Conservation (phyloP, 164 flowering plant genomes). For the Magnolia kwangsiensis region DNA sequence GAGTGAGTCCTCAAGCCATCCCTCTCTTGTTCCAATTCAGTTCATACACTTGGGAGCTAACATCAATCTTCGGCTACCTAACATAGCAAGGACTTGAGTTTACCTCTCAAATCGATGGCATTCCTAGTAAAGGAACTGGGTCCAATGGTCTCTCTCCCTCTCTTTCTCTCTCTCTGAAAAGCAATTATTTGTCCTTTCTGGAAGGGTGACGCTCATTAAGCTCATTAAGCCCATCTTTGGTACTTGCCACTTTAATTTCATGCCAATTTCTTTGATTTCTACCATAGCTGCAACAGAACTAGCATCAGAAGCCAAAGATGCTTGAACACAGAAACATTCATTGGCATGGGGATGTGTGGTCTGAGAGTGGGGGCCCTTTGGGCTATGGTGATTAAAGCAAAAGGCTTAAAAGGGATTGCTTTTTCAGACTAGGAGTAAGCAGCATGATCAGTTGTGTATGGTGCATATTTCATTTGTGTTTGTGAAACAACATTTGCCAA, state of each 20-base stretch:
- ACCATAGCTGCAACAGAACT: neutral
- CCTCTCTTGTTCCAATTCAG: too few relatives aligned
- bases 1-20: too few relatives aligned
- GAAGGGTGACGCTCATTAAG: neutral
- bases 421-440: neutral
- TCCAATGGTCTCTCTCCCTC: neutral
- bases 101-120: neutral
- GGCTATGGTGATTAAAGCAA: neutral
- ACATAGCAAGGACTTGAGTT: neutral
- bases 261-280: neutral
- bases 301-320: neutral
- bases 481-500: too few relatives aligned
- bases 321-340: neutral
- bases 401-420: neutral
- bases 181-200: neutral
- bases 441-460: neutral
- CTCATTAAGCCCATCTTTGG: neutral
- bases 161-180: neutral
- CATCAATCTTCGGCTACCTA: too few relatives aligned
- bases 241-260: neutral
- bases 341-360: neutral
- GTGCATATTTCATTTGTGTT: too few relatives aligned
- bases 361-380: neutral
- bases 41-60: too few relatives aligned
- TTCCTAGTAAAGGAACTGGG: neutral